A percentile compares a stretch with the other conserved stretches of the same genome.
Conservation (phyloP, 2,329 filamentous ascomycete genomes). For the Botrytis tulipae region DNA sequence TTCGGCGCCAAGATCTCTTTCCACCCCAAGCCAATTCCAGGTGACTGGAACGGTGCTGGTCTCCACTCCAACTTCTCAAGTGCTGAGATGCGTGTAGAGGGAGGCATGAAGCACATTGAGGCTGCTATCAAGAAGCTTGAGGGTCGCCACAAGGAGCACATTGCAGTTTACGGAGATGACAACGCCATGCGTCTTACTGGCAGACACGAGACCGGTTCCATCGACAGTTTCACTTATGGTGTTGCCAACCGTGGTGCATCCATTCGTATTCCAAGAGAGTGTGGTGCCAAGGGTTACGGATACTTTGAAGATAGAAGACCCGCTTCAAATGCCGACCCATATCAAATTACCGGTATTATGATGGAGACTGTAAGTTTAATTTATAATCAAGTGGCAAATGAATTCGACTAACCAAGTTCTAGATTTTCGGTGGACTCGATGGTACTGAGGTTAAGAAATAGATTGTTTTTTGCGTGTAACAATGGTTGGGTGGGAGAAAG, state of each 20-base stretch:
- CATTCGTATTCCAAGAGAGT: slow-evolving; percentile 86
- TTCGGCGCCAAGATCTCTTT: slow-evolving; percentile 95
- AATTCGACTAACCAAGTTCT: slow-evolving; percentile 24
- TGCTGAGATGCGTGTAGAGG: slow-evolving; percentile 81
- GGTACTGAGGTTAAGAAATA: slow-evolving; percentile 24
- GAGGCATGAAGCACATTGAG: slow-evolving; percentile 95
- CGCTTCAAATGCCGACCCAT: slow-evolving; percentile 84
- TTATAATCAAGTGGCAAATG: neutral
- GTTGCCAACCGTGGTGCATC: slow-evolving; percentile 94
- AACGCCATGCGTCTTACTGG: slow-evolving; percentile 94
- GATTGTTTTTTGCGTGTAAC: slow-evolving; percentile 12
- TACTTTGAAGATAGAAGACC: slow-evolving; percentile 88
- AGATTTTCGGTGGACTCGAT: slow-evolving; percentile 38
- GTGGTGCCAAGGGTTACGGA: slow-evolving; percentile 83
- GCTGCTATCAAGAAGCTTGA: slow-evolving; percentile 80
- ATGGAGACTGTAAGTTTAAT: slow-evolving; percentile 40
- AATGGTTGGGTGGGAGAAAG: slow-evolving; percentile 12
- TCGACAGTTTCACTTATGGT: slow-evolving; percentile 91
- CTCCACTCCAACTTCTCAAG: slow-evolving; percentile 94
- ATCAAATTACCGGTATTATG: slow-evolving; percentile 57
- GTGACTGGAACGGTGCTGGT: slow-evolving; percentile 96
- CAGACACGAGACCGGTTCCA: slow-evolving; percentile 87
- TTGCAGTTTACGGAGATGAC: slow-evolving; percentile 91
- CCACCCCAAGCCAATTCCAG: slow-evolving; percentile 91
- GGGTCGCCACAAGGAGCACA: slow-evolving; percentile 76